Evolutionary conservation across 2,329 filamentous ascomycete species (phyloP).

Genomic region (Cryphonectria carpinicola): DNA sequence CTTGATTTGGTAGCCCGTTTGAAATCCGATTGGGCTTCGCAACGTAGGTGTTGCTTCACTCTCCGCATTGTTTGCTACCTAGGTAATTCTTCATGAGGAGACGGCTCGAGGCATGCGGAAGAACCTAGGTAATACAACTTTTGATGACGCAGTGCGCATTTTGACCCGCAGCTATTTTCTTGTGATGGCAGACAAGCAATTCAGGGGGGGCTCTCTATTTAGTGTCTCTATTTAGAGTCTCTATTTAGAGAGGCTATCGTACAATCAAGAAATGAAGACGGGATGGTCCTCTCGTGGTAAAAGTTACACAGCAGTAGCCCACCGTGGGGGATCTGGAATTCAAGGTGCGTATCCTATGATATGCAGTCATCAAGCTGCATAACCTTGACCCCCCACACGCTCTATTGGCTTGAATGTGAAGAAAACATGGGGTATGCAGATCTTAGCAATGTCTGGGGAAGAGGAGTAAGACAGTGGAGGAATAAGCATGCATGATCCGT

Average conservation of each 20-base stretch:
- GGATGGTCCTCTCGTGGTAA: background rate
- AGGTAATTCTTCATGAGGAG: no score
- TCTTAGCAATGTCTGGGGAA: conserved; percentile 2
- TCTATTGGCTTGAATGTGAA: conserved; percentile 5
- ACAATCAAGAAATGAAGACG: background rate
- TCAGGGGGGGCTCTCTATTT: no score
- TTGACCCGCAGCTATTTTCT: no score
- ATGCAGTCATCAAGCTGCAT: background rate
- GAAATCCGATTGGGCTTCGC: background rate
- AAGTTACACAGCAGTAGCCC: background rate
- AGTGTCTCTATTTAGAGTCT: no score
- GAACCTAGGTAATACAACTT: no score
- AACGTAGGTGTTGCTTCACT: background rate
- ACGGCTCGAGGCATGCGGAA: background rate
- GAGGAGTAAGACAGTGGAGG: background rate
- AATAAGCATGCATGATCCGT: background rate
- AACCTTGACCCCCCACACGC: background rate
- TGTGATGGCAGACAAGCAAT: background rate
- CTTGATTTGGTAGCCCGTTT: conserved; percentile 14
- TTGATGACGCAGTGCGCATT: background rate
- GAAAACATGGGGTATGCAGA: conserved; percentile 16
- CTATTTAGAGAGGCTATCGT: background rate
- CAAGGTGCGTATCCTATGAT: background rate
- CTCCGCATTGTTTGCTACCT: background rate
- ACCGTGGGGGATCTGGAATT: background rate